Conservation (phyloP, 2,329 filamentous ascomycete species). For the Paecilomyces sp. region DNA sequence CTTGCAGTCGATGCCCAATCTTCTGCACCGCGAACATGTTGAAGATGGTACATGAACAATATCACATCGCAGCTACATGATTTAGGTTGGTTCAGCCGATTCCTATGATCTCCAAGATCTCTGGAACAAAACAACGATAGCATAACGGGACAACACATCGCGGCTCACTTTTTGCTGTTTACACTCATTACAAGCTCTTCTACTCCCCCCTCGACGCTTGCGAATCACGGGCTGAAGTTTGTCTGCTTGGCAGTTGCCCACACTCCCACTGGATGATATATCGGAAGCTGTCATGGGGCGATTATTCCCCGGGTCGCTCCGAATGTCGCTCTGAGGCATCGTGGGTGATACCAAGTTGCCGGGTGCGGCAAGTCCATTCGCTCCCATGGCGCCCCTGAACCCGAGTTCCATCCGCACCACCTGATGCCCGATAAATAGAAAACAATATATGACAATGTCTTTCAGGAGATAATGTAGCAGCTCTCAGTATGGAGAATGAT, state of each 20-base stretch:
- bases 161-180: slow-evolving; percentile 57
- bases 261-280: slow-evolving; percentile 22
- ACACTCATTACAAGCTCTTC: slow-evolving; percentile 59
- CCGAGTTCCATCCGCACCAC: slow-evolving; percentile 18
- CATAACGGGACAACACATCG: neutral
- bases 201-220: slow-evolving; percentile 33
- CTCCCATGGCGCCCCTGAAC: slow-evolving; percentile 26
- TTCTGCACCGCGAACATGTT: slow-evolving; percentile 54
- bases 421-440: neutral
- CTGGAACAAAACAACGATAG: neutral
- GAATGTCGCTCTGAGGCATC: slow-evolving; percentile 24
- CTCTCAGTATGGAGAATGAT: neutral
- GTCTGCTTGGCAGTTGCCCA: slow-evolving; percentile 30
- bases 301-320: slow-evolving; percentile 24
- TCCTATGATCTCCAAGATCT: slow-evolving; percentile 2
- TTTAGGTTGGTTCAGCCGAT: slow-evolving; percentile 8
- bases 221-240: slow-evolving; percentile 42
- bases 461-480: neutral
- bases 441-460: neutral
- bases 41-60: slow-evolving; percentile 58
- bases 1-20: slow-evolving; percentile 56
- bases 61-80: slow-evolving; percentile 54
- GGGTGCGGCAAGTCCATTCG: slow-evolving; percentile 22
- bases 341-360: slow-evolving; percentile 20
- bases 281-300: slow-evolving; percentile 22